A percentile compares a stretch with the other conserved stretches of the same genome.
These are phyloP conservation scores for Spergularia bocconei DNA, from an alignment of 148 eudicot species.

Conservation along the genomic window DNA sequence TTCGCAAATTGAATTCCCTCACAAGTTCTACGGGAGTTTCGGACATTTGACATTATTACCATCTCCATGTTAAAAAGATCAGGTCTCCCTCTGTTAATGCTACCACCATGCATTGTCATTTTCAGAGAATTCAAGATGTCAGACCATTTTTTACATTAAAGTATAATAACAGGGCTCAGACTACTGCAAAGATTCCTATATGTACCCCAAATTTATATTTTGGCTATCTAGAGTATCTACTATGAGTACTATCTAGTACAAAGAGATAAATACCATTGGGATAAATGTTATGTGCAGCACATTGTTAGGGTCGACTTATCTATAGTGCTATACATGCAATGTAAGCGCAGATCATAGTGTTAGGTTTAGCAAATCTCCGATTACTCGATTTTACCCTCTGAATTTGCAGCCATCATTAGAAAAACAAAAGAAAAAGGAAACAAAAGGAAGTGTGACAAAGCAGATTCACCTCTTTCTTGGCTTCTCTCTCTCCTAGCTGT, in stretches of 20 bases:
- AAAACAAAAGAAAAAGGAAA: background rate
- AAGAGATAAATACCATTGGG: too few species aligned
- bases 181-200: conserved; percentile 18
- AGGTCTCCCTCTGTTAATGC: conserved; percentile 10
- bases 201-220: conserved; percentile 8
- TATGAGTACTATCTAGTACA: too few species aligned
- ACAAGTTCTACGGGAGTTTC: conserved; percentile 24
- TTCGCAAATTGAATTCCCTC: conserved; percentile 9
- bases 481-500: background rate
- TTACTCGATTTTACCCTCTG: background rate
- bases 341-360: too few species aligned
- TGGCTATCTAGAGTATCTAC: background rate
- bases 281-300: too few species aligned
- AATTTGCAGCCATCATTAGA: conserved; percentile 17
- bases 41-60: conserved; percentile 20
- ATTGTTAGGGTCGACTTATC: too few species aligned
- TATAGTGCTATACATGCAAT: too few species aligned
- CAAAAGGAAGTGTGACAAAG: conserved; percentile 7
- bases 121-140: conserved; percentile 22
- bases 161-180: conserved; percentile 7
- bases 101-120: conserved; percentile 20
- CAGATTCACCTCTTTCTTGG: conserved; percentile 14
- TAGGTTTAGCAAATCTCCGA: too few species aligned
- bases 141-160: background rate
- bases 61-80: background rate